Evolutionary conservation across 331 rosid genomes (phyloP).

Genomic region (Phaseolus coccineus): DNA sequence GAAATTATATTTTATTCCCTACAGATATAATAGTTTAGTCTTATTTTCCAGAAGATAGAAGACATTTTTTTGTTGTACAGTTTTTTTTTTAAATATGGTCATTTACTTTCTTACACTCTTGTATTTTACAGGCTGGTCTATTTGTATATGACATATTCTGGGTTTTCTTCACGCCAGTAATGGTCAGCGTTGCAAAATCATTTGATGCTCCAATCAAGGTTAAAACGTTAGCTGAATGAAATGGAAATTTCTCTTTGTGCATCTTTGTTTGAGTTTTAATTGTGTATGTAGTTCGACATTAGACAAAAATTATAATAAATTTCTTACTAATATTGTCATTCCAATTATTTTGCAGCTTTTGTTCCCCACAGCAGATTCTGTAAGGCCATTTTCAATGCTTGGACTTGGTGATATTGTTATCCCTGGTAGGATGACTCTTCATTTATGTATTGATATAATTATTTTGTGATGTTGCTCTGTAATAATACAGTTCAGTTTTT

Average conservation of each 20-base stretch:
- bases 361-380: conserved; percentile 91
- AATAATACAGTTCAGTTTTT: conserved; percentile 28
- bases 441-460: conserved; percentile 3
- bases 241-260: conserved; percentile 25
- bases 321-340: conserved; percentile 32
- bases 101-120: conserved; percentile 39
- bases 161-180: conserved; percentile 99
- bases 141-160: conserved; percentile 98
- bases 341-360: conserved; percentile 67
- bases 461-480: conserved; percentile 7
- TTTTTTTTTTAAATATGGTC: background rate
- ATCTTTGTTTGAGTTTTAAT: conserved; percentile 11
- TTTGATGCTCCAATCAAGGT: conserved; percentile 99
- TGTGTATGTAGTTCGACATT: background rate
- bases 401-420: conserved; percentile 99
- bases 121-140: conserved; percentile 81
- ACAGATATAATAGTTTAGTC: background rate
- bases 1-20: background rate
- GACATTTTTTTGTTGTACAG: background rate
- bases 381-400: conserved; percentile 97
- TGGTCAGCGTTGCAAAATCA: conserved; percentile 99
- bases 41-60: conserved; percentile 25
- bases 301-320: background rate
- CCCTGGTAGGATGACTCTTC: conserved; percentile 72
- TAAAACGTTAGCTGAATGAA: conserved; percentile 36